Evolutionary conservation across 75 land plant species (phyloP), one percentile per base, ranked within the genome.

Genomic region (Isoetes taiwanensis): DNA sequence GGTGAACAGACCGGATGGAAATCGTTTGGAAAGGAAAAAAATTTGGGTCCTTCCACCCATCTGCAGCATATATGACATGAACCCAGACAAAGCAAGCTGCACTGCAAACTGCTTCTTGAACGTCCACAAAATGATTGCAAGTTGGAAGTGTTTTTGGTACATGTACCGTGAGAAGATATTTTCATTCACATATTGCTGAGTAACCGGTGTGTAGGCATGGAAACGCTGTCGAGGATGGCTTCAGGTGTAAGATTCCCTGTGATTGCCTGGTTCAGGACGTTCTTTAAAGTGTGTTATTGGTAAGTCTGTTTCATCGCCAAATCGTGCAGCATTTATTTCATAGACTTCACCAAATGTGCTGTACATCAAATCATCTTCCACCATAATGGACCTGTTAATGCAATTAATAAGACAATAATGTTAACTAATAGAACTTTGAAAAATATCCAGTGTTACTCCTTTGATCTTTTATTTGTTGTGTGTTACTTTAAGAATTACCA

Each of bases 351-450:
- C 90, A 69, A 94, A 89, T 4, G 96, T 94, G 77, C 91, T 85
- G 53, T 89, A 94, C 96, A 89, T 89, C 58, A 85, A 52, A 65
- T 94, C 99, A 71, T 94, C 99, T 69, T 94, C 99, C 46, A 94
- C 99, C 86, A 94, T 72, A n/a, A 12, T 96, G 83, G 5, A 94
- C 99, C 99, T 86, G n/a, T n/a, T n/a, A n/a, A n/a, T n/a, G n/a
- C n/a, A n/a, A n/a, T n/a, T n/a, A n/a, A n/a, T n/a, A n/a, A n/a
- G n/a, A n/a, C n/a, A n/a, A n/a, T n/a, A n/a, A n/a, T n/a, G n/a
- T n/a, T n/a, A n/a, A n/a, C n/a, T n/a, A n/a, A n/a, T n/a, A n/a
- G n/a, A n/a, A n/a, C n/a, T n/a, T n/a, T n/a, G n/a, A n/a, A n/a
- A n/a, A n/a, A n/a, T n/a, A n/a, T n/a, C n/a, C n/a, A n/a, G n/a